Conservation (phyloP, 1,284 basidiomycete species). For the Ustilago cynodontis region DNA sequence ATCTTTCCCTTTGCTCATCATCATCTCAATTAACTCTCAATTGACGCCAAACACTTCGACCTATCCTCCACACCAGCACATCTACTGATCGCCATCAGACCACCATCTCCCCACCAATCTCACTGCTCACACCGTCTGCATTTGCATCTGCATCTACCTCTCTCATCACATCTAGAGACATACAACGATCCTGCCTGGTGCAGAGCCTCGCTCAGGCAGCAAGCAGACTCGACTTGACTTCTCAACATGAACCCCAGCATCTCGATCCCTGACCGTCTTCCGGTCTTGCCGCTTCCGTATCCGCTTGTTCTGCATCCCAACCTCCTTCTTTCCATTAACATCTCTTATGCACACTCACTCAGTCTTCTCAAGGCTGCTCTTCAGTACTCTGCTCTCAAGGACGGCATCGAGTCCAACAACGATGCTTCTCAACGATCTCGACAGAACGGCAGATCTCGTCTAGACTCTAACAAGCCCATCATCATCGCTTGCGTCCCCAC, state of each 20-base stretch:
- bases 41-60: neutral
- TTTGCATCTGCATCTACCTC: no score
- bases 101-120: neutral
- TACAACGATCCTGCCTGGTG: constrained; percentile 1
- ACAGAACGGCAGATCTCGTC: constrained; percentile 18
- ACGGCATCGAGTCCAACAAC: constrained; percentile 40
- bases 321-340: constrained; percentile 65
- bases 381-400: constrained; percentile 48
- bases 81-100: neutral
- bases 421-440: constrained; percentile 23
- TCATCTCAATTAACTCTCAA: neutral
- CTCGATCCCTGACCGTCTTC: constrained; percentile 60
- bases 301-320: constrained; percentile 67
- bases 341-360: constrained; percentile 65
- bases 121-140: neutral
- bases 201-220: neutral
- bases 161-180: neutral
- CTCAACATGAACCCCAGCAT: constrained; percentile 45
- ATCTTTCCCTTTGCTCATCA: neutral
- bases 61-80: neutral
- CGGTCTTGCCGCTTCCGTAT: constrained; percentile 65
- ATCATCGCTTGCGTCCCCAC: constrained; percentile 65
- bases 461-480: constrained; percentile 54
- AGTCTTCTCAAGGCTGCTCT: constrained; percentile 67
- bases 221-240: neutral